These are phyloP conservation scores for Corylus americana DNA, from an alignment of 306 rosid species.

Conservation along the genomic window DNA sequence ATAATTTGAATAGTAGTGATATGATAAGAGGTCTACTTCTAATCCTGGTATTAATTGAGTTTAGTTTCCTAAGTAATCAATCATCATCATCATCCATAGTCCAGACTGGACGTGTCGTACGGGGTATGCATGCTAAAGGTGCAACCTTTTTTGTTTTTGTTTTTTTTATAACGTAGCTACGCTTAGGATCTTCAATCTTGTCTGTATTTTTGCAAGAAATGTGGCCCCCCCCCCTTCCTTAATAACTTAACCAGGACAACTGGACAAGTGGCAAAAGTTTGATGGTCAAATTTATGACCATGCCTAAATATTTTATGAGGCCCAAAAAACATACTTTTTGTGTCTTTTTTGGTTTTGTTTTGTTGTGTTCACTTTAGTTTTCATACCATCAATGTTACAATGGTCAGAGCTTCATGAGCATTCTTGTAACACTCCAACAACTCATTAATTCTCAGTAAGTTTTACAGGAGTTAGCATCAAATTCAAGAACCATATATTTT, in stretches of 20 bases:
- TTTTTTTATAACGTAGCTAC: too few relatives aligned
- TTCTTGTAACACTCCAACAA: too few relatives aligned
- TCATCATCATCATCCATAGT: not conserved
- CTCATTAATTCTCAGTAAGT: too few relatives aligned
- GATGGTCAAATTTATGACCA: not conserved
- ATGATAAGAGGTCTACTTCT: not conserved
- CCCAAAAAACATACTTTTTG: too few relatives aligned
- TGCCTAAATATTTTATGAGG: not conserved
- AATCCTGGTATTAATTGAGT: not conserved
- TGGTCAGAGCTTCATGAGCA: too few relatives aligned
- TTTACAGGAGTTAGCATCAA: too few relatives aligned
- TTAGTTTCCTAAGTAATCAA: not conserved
- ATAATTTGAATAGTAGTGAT: not conserved
- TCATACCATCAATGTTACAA: too few relatives aligned
- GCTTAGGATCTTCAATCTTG: constrained; percentile 22
- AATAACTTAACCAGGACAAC: not conserved
- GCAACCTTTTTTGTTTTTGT: not conserved
- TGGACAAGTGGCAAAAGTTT: not conserved
- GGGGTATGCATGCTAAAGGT: constrained; percentile 11
- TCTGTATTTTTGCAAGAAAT: not conserved
- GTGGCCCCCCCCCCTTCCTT: not conserved
- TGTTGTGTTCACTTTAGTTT: too few relatives aligned
- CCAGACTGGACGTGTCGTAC: constrained; percentile 33
- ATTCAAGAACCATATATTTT: too few relatives aligned
- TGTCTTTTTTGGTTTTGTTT: too few relatives aligned